These are phyloP conservation scores for Stylonectria norvegica DNA, from an alignment of 2,329 filamentous ascomycete species.

Conservation along the genomic window DNA sequence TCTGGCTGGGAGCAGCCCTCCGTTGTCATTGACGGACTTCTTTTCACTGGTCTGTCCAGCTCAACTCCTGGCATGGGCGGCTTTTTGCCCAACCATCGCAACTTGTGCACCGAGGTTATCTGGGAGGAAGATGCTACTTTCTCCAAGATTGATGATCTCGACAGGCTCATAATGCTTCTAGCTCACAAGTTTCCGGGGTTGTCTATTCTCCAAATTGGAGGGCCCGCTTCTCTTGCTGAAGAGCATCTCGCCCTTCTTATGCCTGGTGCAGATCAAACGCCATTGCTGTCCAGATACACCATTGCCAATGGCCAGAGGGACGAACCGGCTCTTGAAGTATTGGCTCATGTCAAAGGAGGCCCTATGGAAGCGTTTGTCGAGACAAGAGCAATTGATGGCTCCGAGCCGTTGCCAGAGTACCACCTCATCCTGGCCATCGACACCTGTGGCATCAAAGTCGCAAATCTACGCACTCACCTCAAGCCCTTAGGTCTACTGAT, in stretches of 20 bases:
- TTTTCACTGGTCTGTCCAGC: conserved; percentile 36
- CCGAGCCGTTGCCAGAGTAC: conserved; percentile 28
- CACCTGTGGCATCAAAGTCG: conserved; percentile 11
- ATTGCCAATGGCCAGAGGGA: conserved; percentile 19
- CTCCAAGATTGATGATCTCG: conserved; percentile 17
- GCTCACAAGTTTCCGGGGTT: conserved; percentile 40
- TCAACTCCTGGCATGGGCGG: conserved; percentile 24
- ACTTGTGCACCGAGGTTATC: conserved; percentile 46
- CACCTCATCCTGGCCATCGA: conserved; percentile 31
- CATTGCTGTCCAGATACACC: conserved; percentile 34
- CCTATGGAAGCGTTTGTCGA: conserved; percentile 28
- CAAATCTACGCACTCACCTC: conserved; percentile 22
- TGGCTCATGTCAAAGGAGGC: conserved; percentile 12
- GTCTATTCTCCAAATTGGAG: conserved; percentile 39
- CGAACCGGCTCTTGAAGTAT: conserved; percentile 4
- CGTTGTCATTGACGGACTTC: conserved; percentile 45
- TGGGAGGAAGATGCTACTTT: conserved; percentile 43
- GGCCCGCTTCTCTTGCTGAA: conserved; percentile 14
- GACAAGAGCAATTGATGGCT: conserved; percentile 16
- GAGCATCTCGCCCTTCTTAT: conserved; percentile 28
- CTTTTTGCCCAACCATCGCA: conserved; percentile 48
- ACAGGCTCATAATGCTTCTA: conserved; percentile 30
- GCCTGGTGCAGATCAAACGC: conserved; percentile 19
- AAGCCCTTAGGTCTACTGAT: conserved; percentile 30
- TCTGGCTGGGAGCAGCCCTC: conserved; percentile 30